A percentile compares a stretch with the other conserved stretches of the same genome.
These are phyloP conservation scores for Verticillium longisporum DNA, from an alignment of 2,329 filamentous ascomycete genomes.

Conservation along the genomic window DNA sequence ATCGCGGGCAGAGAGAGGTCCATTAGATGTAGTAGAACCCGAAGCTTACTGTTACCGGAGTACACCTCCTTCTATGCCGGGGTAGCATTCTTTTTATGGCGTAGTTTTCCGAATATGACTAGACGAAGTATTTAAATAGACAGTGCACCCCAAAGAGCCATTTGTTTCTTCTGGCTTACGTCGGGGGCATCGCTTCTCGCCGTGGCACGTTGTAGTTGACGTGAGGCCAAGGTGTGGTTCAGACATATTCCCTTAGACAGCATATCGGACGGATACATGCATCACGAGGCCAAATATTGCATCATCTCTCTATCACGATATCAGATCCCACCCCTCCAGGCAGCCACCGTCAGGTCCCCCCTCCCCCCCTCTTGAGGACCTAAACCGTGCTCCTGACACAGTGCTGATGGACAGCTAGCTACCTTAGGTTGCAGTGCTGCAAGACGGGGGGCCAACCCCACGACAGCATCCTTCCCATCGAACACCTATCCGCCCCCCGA, in stretches of 20 bases:
- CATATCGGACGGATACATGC: not conserved
- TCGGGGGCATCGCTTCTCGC: too few relatives aligned
- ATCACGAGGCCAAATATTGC: not conserved
- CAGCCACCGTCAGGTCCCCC: not conserved
- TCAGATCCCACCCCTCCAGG: not conserved
- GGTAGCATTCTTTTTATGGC: too few relatives aligned
- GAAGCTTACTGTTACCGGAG: too few relatives aligned
- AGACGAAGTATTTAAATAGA: too few relatives aligned
- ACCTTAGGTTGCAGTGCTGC: not conserved
- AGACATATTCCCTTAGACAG: not conserved
- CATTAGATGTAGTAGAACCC: not conserved
- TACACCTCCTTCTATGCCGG: too few relatives aligned
- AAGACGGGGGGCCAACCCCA: not conserved
- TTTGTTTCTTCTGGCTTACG: too few relatives aligned
- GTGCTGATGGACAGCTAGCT: not conserved
- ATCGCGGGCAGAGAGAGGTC: not conserved
- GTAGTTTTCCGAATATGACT: too few relatives aligned
- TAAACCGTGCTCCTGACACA: not conserved
- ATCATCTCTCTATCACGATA: not conserved
- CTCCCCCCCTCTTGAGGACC: not conserved
- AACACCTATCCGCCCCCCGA: not conserved
- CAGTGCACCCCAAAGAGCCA: too few relatives aligned
- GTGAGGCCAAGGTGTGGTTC: too few relatives aligned
- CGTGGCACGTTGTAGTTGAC: too few relatives aligned
- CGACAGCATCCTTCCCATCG: not conserved